phyloP scores from a whole-genome alignment of 2,329 filamentous ascomycete species.

The Stagonosporopsis cucurbitacearum region DNA sequence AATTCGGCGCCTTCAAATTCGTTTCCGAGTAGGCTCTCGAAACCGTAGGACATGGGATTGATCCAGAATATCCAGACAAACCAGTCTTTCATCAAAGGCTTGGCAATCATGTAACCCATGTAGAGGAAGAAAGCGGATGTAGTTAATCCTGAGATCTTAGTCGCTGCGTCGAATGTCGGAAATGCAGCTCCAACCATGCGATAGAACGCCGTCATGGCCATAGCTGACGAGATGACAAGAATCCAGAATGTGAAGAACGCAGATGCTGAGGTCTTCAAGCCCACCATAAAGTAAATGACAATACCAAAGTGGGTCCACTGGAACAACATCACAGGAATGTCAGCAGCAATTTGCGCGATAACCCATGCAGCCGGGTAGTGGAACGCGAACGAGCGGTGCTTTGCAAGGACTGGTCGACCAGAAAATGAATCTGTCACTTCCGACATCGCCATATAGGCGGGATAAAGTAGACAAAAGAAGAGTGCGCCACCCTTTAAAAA shows the following conservation, averaged over 20 bases:
- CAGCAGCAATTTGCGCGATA: conserved; percentile 34
- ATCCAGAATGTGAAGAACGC: conserved; percentile 84
- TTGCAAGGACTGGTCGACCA: conserved; percentile 68
- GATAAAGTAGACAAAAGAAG: conserved; percentile 69
- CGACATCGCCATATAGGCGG: conserved; percentile 66
- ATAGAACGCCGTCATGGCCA: conserved; percentile 78
- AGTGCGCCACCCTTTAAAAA: conserved; percentile 69
- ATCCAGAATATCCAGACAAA: neutral
- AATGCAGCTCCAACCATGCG: conserved; percentile 71
- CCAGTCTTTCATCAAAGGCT: neutral
- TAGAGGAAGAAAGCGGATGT: neutral
- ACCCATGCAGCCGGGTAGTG: conserved; percentile 53
- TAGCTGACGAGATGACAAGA: conserved; percentile 58
- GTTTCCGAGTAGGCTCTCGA: neutral
- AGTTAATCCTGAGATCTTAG: neutral
- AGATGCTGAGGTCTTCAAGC: conserved; percentile 71
- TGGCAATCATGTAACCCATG: neutral
- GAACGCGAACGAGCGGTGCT: conserved; percentile 63
- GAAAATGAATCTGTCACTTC: conserved; percentile 66
- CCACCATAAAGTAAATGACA: conserved; percentile 77
- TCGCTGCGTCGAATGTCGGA: conserved; percentile 55
- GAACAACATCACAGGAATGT: conserved; percentile 50
- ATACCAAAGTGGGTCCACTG: neutral
- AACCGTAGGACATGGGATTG: neutral
- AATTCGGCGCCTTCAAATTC: neutral